Conservation (phyloP, 192 early-diverging fungal genomes). For the Coemansia sp. region DNA sequence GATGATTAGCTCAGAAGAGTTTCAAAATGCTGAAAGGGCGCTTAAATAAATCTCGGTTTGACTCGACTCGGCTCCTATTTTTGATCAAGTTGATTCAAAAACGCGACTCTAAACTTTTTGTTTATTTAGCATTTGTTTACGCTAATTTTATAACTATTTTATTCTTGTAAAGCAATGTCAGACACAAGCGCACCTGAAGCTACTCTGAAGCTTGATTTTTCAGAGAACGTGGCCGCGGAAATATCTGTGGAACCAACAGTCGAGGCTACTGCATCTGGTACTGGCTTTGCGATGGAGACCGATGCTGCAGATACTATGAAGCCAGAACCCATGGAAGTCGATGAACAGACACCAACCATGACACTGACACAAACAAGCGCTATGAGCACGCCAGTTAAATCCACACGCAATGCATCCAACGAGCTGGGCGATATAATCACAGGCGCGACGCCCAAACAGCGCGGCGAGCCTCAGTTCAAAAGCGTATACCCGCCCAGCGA, state of each 20-base stretch:
- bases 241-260: not conserved
- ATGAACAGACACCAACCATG: not conserved
- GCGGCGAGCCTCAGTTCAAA: slow-evolving; percentile 30
- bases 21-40: slow-evolving; percentile 20
- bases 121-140: slow-evolving; percentile 8
- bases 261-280: not conserved
- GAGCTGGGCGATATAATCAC: slow-evolving; percentile 27
- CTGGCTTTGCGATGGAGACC: not conserved
- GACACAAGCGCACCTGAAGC: not conserved
- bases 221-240: not conserved
- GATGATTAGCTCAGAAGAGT: slow-evolving; percentile 33
- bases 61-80: not conserved
- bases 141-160: not conserved
- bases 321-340: slow-evolving; percentile 1
- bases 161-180: slow-evolving; percentile 1
- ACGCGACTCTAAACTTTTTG: not conserved
- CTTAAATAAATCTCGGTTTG: not conserved
- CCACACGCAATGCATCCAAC: not conserved
- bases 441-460: slow-evolving; percentile 42
- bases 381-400: slow-evolving; percentile 2
- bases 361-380: not conserved
- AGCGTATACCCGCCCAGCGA: slow-evolving; percentile 54
- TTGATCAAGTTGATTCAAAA: not conserved
- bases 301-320: not conserved
- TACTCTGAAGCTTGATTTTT: not conserved